These are phyloP conservation scores for Verticillium alfalfae DNA, from an alignment of 2,329 filamentous ascomycete species.

Conservation along the genomic window DNA sequence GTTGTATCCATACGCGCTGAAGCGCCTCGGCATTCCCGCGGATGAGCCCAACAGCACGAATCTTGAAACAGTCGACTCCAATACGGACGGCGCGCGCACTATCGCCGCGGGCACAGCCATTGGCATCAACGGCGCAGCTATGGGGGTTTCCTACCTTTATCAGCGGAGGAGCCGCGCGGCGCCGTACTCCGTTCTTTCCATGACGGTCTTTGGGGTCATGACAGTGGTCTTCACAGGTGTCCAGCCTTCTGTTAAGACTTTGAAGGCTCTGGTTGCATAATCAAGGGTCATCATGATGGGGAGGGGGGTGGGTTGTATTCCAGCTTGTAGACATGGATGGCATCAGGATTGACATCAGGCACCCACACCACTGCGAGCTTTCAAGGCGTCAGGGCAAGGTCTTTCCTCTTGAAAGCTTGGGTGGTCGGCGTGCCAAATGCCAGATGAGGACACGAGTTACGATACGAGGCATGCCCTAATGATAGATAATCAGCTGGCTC, in stretches of 20 bases:
- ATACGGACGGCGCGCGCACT: conserved; percentile 24
- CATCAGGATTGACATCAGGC: too few relatives aligned
- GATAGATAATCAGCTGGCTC: neutral
- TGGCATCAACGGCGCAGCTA: conserved; percentile 54
- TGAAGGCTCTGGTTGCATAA: conserved; percentile 24
- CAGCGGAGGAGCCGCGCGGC: conserved; percentile 46
- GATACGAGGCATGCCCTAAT: neutral
- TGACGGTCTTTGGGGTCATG: conserved; percentile 52
- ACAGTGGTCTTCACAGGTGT: conserved; percentile 49
- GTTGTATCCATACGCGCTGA: conserved; percentile 28
- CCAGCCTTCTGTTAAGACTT: conserved; percentile 33
- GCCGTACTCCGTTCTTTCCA: conserved; percentile 50
- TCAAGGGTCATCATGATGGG: neutral
- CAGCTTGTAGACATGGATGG: neutral
- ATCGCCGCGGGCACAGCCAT: conserved; percentile 47
- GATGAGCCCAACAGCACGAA: neutral
- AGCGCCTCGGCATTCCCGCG: conserved; percentile 18
- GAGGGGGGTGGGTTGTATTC: neutral
- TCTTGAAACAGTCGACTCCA: neutral
- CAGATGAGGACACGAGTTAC: neutral
- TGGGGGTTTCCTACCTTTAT: conserved; percentile 54
- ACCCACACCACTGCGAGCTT: neutral
- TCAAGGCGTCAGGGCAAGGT: neutral
- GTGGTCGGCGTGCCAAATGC: neutral
- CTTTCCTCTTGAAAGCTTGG: too few relatives aligned